These are phyloP conservation scores for Mortierella antarctica DNA, from an alignment of 192 early-diverging fungal genomes.

Conservation along the genomic window DNA sequence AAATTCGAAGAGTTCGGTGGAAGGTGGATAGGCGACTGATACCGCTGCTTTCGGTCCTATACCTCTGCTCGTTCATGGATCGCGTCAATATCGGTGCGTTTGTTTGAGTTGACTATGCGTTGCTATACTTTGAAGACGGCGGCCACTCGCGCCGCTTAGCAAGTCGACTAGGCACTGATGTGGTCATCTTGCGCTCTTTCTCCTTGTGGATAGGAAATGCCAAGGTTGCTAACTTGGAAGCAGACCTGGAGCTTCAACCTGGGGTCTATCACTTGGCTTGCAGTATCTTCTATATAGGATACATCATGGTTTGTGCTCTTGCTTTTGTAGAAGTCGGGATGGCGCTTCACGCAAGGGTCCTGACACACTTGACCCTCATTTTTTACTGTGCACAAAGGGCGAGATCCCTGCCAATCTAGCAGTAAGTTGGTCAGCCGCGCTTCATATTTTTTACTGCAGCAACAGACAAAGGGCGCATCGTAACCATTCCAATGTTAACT, in stretches of 20 bases:
- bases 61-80: constrained; percentile 74
- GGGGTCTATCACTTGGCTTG: constrained; percentile 63
- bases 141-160: neutral
- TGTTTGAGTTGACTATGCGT: neutral
- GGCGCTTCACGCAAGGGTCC: neutral
- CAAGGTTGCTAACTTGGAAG: constrained; percentile 54
- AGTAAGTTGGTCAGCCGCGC: neutral
- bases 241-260: constrained; percentile 46
- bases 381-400: neutral
- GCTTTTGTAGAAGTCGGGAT: neutral
- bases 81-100: constrained; percentile 71
- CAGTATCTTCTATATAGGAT: constrained; percentile 43
- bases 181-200: neutral
- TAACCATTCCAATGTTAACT: constrained; percentile 28
- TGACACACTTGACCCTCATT: neutral
- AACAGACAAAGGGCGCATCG: no score
- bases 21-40: constrained; percentile 72
- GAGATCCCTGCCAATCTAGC: constrained; percentile 9
- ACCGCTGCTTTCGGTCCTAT: constrained; percentile 68
- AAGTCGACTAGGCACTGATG: neutral
- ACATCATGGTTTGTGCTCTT: constrained; percentile 2
- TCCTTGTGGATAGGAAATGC: constrained; percentile 52
- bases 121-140: neutral
- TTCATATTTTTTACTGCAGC: neutral
- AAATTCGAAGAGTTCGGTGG: constrained; percentile 55